phyloP scores from a whole-genome alignment of 805 yeast species.

The Candida dajiaensis region DNA sequence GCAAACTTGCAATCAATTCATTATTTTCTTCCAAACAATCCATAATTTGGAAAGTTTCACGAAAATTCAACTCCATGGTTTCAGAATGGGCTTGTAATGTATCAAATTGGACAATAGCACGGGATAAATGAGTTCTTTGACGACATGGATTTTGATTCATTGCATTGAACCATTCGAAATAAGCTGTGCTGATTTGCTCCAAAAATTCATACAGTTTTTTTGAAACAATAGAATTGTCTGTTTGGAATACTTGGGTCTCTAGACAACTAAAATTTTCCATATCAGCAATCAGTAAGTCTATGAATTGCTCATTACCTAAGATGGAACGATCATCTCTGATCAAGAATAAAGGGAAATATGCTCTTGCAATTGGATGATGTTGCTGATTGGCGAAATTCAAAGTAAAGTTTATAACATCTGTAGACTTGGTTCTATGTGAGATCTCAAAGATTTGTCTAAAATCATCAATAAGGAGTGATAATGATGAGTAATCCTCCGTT shows the following conservation, averaged over 20 bases:
- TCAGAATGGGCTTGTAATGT: constrained; percentile 74
- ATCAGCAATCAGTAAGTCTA: constrained; percentile 33
- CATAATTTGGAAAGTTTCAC: constrained; percentile 28
- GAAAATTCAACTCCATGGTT: constrained; percentile 46
- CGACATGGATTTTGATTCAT: constrained; percentile 68
- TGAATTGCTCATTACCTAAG: constrained; percentile 42
- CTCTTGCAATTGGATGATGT: constrained; percentile 48
- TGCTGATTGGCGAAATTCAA: constrained; percentile 27
- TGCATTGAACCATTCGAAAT: constrained; percentile 38
- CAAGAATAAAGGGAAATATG: constrained; percentile 54
- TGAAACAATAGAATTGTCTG: constrained; percentile 18
- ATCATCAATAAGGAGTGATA: constrained; percentile 31
- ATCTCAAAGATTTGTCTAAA: constrained; percentile 30
- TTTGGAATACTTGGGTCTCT: constrained; percentile 27
- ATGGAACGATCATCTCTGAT: constrained; percentile 58
- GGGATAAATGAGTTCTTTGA: constrained; percentile 68
- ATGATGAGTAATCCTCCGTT: constrained; percentile 24
- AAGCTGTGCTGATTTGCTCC: constrained; percentile 42
- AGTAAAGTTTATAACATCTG: constrained; percentile 29
- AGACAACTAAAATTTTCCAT: constrained; percentile 39
- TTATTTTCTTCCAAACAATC: constrained; percentile 21
- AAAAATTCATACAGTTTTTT: constrained; percentile 27
- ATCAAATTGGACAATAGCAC: constrained; percentile 62
- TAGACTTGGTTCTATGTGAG: constrained; percentile 22
- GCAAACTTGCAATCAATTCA: constrained; percentile 40